These are phyloP conservation scores for Psilocybe subaeruginosa DNA, from an alignment of 768 basidiomycete species.

Conservation along the genomic window DNA sequence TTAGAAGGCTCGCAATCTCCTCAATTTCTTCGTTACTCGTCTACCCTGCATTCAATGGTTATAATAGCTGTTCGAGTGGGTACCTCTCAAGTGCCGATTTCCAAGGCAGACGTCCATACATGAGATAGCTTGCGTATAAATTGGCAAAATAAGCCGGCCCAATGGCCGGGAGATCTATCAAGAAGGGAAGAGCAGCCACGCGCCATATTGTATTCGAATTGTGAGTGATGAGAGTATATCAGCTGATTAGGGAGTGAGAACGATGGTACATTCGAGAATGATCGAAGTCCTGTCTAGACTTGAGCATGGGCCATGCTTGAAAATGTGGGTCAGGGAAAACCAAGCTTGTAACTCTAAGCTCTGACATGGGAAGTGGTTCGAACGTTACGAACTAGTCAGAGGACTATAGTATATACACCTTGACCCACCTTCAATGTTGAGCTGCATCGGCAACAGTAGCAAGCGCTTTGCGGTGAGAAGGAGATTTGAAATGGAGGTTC, in stretches of 20 bases:
- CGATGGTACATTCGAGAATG: conserved; percentile 18
- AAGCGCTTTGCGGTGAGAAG: not conserved
- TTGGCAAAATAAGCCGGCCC: not conserved
- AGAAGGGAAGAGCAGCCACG: conserved; percentile 18
- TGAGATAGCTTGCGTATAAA: not conserved
- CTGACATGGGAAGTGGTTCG: too few species aligned
- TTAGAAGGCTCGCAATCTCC: too few species aligned
- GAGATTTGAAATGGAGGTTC: not conserved
- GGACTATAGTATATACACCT: not conserved
- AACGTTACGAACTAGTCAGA: not conserved
- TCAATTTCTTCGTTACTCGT: too few species aligned
- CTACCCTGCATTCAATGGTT: too few species aligned
- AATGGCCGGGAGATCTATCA: conserved; percentile 16
- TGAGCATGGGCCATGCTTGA: not conserved
- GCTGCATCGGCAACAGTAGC: not conserved
- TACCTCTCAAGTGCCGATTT: too few species aligned
- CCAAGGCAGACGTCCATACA: too few species aligned
- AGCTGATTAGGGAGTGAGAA: conserved; percentile 25
- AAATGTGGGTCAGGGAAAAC: conserved; percentile 3
- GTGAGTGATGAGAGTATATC: conserved; percentile 22
- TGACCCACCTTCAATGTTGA: not conserved
- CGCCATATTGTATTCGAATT: conserved; percentile 25
- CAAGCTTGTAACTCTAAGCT: not conserved
- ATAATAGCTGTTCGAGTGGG: too few species aligned
- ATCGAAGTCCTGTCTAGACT: conserved; percentile 5